Base-by-base conservation (phyloP, 225 moss, liverwort and hornwort species). In the Marchantia polymorpha region DNA sequence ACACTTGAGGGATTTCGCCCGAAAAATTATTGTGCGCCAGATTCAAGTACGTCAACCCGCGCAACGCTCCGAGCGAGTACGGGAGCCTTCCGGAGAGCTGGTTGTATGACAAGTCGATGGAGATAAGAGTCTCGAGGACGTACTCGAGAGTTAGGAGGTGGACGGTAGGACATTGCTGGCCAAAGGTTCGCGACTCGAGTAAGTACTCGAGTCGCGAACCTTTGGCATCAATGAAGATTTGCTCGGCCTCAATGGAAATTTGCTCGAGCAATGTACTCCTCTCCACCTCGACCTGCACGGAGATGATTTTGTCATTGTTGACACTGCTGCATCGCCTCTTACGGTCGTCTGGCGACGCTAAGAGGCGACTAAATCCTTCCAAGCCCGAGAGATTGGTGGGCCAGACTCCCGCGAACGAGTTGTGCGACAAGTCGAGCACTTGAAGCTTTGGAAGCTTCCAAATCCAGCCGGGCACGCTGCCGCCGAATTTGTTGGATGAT, bases 391-490 rank as follows among this genome's bases (percentile, higher is more conserved):
- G 50, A 67, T 64, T 23, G n/a, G 13, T 27, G 0, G 91, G 88
- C 26, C 90, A 84, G 52, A 8, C 50, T 27, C 84, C 91, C 52
- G 83, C 52, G 73, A 91, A 84, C 53, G 75, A 55, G 71, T 90
- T 90, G 14, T 83, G 0, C 0, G 90, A 88, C 51, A 91, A 76
- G 59, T 91, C 90, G 29, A 91, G 88, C 50, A 77, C 52, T 74
- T 90, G 84, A 39, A 91, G 83, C 73, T 77, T 75, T 15, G 23
- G 10, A 15, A 91, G 76, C 12, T 83, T 67, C 60, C 87, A 83
- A 63, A 91, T 27, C 55, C 59, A 80, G 20, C 39, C 23, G 22
- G 91, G 91, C 52, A 91, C 87, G 23, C 49, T 53, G 29, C 88
- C 91, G 26, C 85, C 85, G 61, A 90, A 85, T 19, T 72, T 75